Evolutionary conservation across 2,329 filamentous ascomycete species (phyloP).

Genomic region (Elsinoe australis): DNA sequence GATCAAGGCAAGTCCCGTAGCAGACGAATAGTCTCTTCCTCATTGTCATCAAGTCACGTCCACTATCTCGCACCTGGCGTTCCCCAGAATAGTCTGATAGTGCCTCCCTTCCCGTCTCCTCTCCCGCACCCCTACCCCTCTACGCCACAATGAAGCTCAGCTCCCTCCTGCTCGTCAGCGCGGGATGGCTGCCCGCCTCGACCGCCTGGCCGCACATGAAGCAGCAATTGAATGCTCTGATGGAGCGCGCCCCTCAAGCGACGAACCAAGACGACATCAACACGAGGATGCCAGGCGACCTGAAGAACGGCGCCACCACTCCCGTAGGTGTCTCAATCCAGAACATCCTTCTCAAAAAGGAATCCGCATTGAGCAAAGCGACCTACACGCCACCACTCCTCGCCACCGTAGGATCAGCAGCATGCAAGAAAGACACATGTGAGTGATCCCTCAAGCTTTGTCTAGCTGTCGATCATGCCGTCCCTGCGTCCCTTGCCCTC

Average conservation of each 20-base stretch:
- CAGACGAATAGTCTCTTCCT: background rate
- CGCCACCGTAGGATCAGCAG: constrained; percentile 8
- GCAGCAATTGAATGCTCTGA: constrained; percentile 1
- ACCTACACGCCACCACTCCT: constrained; percentile 20
- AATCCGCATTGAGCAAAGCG: constrained; percentile 19
- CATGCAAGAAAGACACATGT: constrained; percentile 33
- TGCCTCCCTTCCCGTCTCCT: background rate
- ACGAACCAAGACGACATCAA: constrained; percentile 80
- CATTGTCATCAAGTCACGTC: background rate
- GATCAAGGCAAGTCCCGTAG: constrained; percentile 8
- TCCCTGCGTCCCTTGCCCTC: background rate
- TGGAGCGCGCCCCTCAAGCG: constrained; percentile 61
- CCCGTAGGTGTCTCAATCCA: constrained; percentile 20
- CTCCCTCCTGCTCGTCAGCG: background rate
- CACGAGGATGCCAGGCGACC: constrained; percentile 19
- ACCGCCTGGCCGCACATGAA: constrained; percentile 13
- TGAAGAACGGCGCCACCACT: constrained; percentile 21
- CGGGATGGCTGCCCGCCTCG: constrained; percentile 9
- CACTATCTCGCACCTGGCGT: background rate
- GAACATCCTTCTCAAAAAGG: constrained; percentile 21
- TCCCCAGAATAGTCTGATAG: background rate
- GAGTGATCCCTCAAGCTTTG: background rate
- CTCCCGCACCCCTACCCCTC: background rate
- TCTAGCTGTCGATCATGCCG: background rate
- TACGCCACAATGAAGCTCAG: constrained; percentile 6